Conservation (phyloP, 345 rosid genomes). For the Toxicodendron radicans region DNA sequence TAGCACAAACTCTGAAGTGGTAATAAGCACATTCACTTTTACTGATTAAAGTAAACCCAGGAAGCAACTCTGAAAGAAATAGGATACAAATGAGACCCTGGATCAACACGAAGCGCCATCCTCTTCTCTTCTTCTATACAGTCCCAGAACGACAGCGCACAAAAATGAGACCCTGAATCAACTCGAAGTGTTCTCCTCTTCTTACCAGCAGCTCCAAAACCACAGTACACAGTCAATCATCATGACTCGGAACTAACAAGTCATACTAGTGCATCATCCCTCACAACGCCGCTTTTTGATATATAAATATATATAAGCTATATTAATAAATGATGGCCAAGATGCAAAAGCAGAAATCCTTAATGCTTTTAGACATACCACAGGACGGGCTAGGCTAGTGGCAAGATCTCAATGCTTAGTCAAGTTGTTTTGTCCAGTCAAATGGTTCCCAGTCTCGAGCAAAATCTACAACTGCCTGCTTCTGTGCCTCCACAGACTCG, state of each 20-base stretch:
- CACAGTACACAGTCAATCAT: neutral
- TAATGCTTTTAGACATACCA: neutral
- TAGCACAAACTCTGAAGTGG: no score
- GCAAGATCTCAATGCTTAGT: constrained; percentile 18
- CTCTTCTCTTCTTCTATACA: no score
- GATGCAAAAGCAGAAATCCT: neutral
- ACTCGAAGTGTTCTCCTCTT: neutral
- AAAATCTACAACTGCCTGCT: constrained; percentile 57
- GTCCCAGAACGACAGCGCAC: no score
- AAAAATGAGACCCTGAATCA: neutral
- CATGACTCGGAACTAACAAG: neutral
- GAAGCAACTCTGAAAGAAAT: no score
- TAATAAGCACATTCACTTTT: no score
- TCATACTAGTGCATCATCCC: no score
- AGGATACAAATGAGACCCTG: no score
- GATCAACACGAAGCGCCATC: no score
- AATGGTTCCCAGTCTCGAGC: constrained; percentile 72
- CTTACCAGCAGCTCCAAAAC: neutral
- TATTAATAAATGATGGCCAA: neutral
- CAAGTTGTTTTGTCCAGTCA: constrained; percentile 93
- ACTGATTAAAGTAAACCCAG: no score
- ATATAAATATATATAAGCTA: no score
- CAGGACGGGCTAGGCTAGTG: no score
- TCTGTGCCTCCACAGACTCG: constrained; percentile 68
- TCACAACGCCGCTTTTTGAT: no score